A percentile compares a stretch with the other conserved stretches of the same genome.
Conservation (phyloP, 2,329 filamentous ascomycete species). For the Penicillium sp. region DNA sequence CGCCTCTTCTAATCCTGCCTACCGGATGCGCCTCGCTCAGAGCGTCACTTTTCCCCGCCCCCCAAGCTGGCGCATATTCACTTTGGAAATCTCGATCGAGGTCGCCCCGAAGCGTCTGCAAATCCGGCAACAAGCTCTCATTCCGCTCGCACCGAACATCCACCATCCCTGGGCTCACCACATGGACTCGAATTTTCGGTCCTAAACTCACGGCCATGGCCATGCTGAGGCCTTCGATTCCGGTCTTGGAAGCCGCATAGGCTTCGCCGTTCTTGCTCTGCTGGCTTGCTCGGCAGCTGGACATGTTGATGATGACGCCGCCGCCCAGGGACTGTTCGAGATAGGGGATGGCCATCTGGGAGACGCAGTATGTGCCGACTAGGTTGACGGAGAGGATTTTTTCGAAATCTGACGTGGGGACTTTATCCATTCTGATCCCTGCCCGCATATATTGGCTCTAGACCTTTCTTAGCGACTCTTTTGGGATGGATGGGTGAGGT, state of each 20-base stretch:
- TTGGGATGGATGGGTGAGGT: background rate
- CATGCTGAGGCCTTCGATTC: constrained; percentile 15
- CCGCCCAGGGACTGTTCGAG: constrained; percentile 11
- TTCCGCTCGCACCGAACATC: constrained; percentile 15
- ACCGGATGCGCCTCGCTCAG: constrained; percentile 11
- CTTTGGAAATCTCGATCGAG: constrained; percentile 14
- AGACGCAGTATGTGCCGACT: constrained; percentile 14
- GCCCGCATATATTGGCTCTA: constrained; percentile 17
- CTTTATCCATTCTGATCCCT: constrained; percentile 14
- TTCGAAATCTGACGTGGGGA: constrained; percentile 13
- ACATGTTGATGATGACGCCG: constrained; percentile 15
- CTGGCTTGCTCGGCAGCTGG: constrained; percentile 13
- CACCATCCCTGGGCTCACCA: constrained; percentile 13
- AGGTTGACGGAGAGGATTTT: constrained; percentile 9
- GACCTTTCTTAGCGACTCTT: background rate
- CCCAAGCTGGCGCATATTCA: constrained; percentile 14
- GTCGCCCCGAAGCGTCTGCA: constrained; percentile 5
- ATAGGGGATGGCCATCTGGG: constrained; percentile 10
- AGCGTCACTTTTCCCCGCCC: constrained; percentile 8
- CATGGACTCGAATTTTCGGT: constrained; percentile 11
- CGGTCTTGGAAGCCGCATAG: constrained; percentile 13
- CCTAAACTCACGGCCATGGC: constrained; percentile 15
- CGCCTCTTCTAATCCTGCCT: constrained; percentile 14
- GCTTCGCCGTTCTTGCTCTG: constrained; percentile 15
- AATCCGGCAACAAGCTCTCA: constrained; percentile 3